Evolutionary conservation across 2,329 filamentous ascomycete species (phyloP).

Genomic region (Colletotrichum neosansevieriae): DNA sequence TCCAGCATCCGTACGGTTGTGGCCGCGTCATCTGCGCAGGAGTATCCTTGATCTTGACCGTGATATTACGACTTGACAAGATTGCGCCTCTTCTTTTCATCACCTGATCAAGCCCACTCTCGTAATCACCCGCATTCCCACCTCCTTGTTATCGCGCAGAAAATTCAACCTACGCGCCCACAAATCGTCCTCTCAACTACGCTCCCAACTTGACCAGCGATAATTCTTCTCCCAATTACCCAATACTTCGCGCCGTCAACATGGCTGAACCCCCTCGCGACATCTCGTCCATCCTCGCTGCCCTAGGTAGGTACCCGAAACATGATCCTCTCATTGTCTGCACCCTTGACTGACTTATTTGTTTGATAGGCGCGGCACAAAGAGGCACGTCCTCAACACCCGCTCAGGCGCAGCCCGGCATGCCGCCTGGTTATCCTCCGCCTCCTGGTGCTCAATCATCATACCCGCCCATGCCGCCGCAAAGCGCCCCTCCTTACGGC

Average conservation of each 20-base stretch:
- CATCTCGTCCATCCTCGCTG: conserved; percentile 62
- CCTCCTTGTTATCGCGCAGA: conserved; percentile 24
- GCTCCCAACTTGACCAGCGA: background rate
- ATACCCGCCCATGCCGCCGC: conserved; percentile 52
- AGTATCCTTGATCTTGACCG: background rate
- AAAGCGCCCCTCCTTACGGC: conserved; percentile 53
- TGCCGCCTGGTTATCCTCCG: conserved; percentile 53
- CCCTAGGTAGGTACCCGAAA: conserved; percentile 56
- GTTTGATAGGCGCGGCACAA: conserved; percentile 55
- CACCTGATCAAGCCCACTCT: conserved; percentile 36
- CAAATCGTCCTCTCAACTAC: background rate
- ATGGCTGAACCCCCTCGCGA: conserved; percentile 56
- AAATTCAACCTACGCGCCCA: conserved; percentile 30
- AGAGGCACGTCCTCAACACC: conserved; percentile 57
- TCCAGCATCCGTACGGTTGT: background rate
- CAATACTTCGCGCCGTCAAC: conserved; percentile 18
- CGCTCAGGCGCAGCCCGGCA: conserved; percentile 55
- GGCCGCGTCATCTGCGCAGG: background rate
- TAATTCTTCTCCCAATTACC: background rate
- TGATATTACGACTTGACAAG: conserved; percentile 2
- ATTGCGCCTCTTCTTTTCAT: conserved; percentile 17
- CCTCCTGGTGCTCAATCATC: conserved; percentile 51
- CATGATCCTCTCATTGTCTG: conserved; percentile 25
- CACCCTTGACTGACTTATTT: conserved; percentile 39
- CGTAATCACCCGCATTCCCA: conserved; percentile 13